Base-by-base conservation (phyloP, 78 protist genomes). In the Tieghemostelium lacteum region DNA sequence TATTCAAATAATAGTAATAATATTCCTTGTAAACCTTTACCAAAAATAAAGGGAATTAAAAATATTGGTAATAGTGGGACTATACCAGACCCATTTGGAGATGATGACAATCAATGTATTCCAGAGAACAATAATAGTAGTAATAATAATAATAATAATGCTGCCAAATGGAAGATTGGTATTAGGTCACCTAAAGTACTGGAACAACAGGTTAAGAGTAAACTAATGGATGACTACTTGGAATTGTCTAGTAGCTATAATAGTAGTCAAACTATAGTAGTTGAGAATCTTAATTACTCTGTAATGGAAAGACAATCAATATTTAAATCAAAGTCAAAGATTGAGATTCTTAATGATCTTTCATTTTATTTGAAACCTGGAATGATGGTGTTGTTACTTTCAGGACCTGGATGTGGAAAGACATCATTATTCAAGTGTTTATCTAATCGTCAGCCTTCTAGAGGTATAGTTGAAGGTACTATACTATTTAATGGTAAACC, bases 351-450 rank as follows among this genome's bases (percentile, higher is more conserved):
- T 42, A 39, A 37, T 6, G 55, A 83, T 60, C 0, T 83, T 10
- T 83, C 91, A 26, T 83, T 83, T 22, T 80, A 80, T 57, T 80
- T 83, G 24, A 69, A 66, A 31, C 78, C 91, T 31, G 91, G 91
- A n/a, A 83, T 69, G 78, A 83, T 83, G 91, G 77, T 69, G 28
- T 60, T 83, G n/a, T 69, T 66, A 45, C 40, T 83, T 17, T 58
- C 58, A 19, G 91, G 70, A 37, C 78, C 91, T 40, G 63, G 91
- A 19, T 52, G 78, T 2, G 91, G 91, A 22, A 73, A 57, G 22
- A 54, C 74, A 40, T 26, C 80, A 19, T 45, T 83, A 69, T 69
- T 83, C 28, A 83, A 83, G 45, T 83, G 91, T 58, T 45, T 83
- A 39, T n/a, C 40, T 0, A 83, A 70, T 60, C 20, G 91, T n/a